Conservation (phyloP, 2,329 filamentous ascomycete genomes). For the Fusarium odoratissimum region DNA sequence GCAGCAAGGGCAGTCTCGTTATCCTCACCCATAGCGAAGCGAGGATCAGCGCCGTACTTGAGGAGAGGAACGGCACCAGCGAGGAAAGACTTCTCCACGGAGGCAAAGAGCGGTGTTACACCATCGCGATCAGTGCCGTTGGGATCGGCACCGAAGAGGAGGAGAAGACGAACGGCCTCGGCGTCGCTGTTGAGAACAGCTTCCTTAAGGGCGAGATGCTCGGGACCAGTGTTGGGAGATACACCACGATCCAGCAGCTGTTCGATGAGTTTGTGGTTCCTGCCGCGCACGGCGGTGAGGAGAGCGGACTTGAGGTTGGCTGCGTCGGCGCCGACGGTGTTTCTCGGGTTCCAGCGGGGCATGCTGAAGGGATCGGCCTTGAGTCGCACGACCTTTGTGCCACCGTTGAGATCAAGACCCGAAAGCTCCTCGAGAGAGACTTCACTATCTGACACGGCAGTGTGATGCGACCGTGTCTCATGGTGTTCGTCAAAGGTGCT, state of each 20-base stretch:
- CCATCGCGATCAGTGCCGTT: conserved; percentile 62
- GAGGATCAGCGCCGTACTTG: conserved; percentile 72
- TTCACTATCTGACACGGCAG: conserved; percentile 43
- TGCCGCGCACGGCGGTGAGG: conserved; percentile 64
- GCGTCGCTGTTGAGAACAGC: conserved; percentile 63
- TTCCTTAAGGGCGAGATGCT: conserved; percentile 63
- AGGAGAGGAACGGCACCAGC: conserved; percentile 69
- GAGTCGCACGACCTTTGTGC: conserved; percentile 57
- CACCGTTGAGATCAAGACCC: conserved; percentile 55
- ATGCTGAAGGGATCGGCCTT: conserved; percentile 62
- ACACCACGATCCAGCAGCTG: conserved; percentile 69
- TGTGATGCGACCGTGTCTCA: conserved; percentile 44
- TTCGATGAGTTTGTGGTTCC: conserved; percentile 67
- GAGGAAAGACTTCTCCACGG: conserved; percentile 64
- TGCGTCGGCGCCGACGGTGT: conserved; percentile 55
- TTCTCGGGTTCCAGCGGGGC: conserved; percentile 64
- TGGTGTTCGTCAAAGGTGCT: conserved; percentile 48
- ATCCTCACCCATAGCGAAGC: conserved; percentile 61
- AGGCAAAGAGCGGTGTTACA: conserved; percentile 62
- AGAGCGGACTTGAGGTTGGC: conserved; percentile 61
- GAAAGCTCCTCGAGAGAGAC: conserved; percentile 49
- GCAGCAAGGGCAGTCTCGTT: conserved; percentile 66
- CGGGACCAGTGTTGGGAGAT: conserved; percentile 59
- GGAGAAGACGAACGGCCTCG: conserved; percentile 65
- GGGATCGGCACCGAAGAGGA: conserved; percentile 68